Base-by-base conservation (phyloP, 108 stramenopile species). In the Cyclotella kingstonii region DNA sequence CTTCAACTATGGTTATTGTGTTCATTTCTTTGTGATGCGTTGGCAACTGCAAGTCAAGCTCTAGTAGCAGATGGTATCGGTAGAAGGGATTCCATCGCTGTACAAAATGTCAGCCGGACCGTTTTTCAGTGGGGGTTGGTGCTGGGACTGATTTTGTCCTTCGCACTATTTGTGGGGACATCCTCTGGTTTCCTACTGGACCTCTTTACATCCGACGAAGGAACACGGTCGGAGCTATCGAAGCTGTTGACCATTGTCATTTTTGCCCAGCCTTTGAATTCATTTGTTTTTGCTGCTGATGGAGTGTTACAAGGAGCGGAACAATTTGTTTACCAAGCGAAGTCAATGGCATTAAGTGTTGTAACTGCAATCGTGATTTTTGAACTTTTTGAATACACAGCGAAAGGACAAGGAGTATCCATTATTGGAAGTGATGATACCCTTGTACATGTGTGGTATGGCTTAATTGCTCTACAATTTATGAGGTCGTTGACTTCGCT, bases 211-310 rank as follows among this genome's bases (percentile, higher is more conserved):
- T 43, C 64, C n/a, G 84, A 93, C 69, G 72, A 49, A 29, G 63
- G 70, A 5, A 90, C 86, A 2, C 80, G 82, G 54, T 59, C 43
- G 18, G 83, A 77, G 17, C 61, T 93, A 33, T 29, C 63, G 3
- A 74, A 83, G 50, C 80, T 93, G 43, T 48, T 87, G 40, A 57
- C 77, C 15, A 63, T 93, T 25, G 77, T 93, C 9, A 76, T 87
- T 27, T 38, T 89, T 29, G 83, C 91, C 2, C 91, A 93, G 65
- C 91, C 91, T 17, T 63, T 93, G 15, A 93, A 93, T 63, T 74
- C 87, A 18, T 61, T 89, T 52, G 91, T 93, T 22, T 93, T 93
- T 60, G 83, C 87, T 15, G 91, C 91, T 15, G 91, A 93, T 75
- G 91, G 91, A 4, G 83, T 93, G n/a, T 35, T 93, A 15, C 88